Conservation (phyloP, 352 stramenopile genomes). For the Vaucheria bursata region DNA sequence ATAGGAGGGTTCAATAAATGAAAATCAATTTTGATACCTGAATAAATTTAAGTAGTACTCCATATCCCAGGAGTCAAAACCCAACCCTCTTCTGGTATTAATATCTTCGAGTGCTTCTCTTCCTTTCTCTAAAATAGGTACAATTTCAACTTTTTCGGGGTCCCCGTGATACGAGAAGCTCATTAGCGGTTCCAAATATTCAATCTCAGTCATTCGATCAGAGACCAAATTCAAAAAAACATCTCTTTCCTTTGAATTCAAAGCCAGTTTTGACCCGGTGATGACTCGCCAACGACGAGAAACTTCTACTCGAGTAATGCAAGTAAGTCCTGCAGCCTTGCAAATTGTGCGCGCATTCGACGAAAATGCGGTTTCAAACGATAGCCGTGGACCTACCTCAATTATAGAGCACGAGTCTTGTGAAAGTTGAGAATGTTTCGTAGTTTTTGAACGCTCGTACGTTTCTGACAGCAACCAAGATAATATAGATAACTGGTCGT, state of each 20-base stretch:
- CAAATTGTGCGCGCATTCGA: constrained; percentile 96
- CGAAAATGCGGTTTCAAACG: constrained; percentile 94
- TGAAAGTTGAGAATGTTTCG: constrained; percentile 56
- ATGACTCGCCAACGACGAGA: constrained; percentile 8
- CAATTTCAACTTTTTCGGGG: constrained; percentile 68
- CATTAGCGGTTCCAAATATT: constrained; percentile 69
- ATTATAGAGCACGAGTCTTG: constrained; percentile 54
- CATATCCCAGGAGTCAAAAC: constrained; percentile 97
- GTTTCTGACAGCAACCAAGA: constrained; percentile 93
- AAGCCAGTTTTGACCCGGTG: constrained; percentile 14
- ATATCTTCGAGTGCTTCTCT: constrained; percentile 76
- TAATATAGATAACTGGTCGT: constrained; percentile 24
- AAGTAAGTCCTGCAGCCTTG: constrained; percentile 74
- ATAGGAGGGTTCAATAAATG: too few relatives aligned
- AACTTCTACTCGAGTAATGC: constrained; percentile 80
- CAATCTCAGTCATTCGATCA: constrained; percentile 96
- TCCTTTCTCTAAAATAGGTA: constrained; percentile 89
- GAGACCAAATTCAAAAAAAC: constrained; percentile 70
- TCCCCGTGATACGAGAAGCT: constrained; percentile 75
- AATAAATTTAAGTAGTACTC: constrained; percentile 96
- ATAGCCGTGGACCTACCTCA: constrained; percentile 94
- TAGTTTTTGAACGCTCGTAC: constrained; percentile 79
- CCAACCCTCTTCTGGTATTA: constrained; percentile 63
- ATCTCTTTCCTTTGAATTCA: constrained; percentile 55
- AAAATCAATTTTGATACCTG: too few relatives aligned